A percentile compares a stretch with the other conserved stretches of the same genome.
phyloP scores from a whole-genome alignment of 768 basidiomycete species.

The Cyclocybe aegerita region DNA sequence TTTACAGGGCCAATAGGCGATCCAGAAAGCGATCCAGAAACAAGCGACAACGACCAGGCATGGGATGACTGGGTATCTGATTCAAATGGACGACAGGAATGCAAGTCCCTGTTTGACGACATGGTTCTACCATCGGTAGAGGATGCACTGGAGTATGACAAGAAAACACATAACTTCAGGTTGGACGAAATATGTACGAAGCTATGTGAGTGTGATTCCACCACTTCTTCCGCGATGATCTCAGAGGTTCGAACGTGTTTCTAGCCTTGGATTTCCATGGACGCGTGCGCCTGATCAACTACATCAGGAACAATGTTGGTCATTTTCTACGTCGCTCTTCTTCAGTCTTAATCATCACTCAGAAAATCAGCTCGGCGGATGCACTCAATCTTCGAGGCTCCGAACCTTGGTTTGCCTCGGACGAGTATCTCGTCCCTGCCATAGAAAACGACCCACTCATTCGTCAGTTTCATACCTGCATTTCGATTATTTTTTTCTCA shows the following conservation, averaged over 20 bases:
- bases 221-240: neutral
- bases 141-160: conserved; percentile 65
- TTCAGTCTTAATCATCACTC: conserved; percentile 9
- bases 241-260: neutral
- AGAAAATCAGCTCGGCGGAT: conserved; percentile 55
- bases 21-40: conserved; percentile 24
- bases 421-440: conserved; percentile 80
- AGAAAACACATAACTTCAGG: conserved; percentile 58
- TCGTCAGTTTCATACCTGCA: conserved; percentile 52
- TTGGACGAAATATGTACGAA: conserved; percentile 47
- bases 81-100: conserved; percentile 49
- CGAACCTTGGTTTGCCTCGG: conserved; percentile 67
- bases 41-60: conserved; percentile 54
- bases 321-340: neutral
- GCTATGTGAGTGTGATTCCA: conserved; percentile 47
- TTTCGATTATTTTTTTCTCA: neutral
- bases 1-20: conserved; percentile 18
- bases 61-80: conserved; percentile 86
- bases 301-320: conserved; percentile 73
- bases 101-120: conserved; percentile 77
- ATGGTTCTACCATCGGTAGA: conserved; percentile 55
- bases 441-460: conserved; percentile 88
- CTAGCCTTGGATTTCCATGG: conserved; percentile 77
- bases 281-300: conserved; percentile 83
- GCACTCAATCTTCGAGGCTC: conserved; percentile 49